These are phyloP conservation scores for Rosellinia necatrix DNA, from an alignment of 2,329 filamentous ascomycete species.

Conservation along the genomic window DNA sequence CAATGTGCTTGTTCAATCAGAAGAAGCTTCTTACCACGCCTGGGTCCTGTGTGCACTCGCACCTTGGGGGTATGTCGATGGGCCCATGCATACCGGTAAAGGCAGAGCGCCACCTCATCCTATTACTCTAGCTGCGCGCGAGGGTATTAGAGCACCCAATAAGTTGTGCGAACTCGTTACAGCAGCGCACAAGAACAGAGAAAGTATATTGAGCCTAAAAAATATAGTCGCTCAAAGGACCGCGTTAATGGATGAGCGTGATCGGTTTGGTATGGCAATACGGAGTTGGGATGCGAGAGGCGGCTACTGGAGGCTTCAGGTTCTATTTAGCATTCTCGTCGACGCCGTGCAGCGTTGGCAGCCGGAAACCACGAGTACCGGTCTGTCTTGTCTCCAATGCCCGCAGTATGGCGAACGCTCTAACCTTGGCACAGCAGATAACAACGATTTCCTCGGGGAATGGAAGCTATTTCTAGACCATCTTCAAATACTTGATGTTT, in stretches of 20 bases:
- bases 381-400: conserved; percentile 43
- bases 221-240: conserved; percentile 53
- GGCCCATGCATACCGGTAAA: conserved; percentile 45
- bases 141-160: conserved; percentile 80
- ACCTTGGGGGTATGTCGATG: conserved; percentile 67
- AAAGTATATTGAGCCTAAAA: conserved; percentile 68
- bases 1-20: conserved; percentile 61
- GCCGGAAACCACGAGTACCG: conserved; percentile 43
- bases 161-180: conserved; percentile 72
- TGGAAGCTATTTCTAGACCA: conserved; percentile 64
- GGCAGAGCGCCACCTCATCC: conserved; percentile 61
- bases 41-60: conserved; percentile 78
- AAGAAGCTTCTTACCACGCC: conserved; percentile 70
- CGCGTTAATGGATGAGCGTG: conserved; percentile 56
- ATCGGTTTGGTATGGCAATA: conserved; percentile 74
- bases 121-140: conserved; percentile 67
- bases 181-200: conserved; percentile 64
- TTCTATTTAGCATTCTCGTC: conserved; percentile 68
- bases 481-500: conserved; percentile 57
- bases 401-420: neutral
- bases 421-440: conserved; percentile 29
- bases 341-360: conserved; percentile 57
- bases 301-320: conserved; percentile 72
- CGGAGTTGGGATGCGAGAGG: conserved; percentile 68
- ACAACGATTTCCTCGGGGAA: conserved; percentile 47